Evolutionary conservation across 352 stramenopile genomes (phyloP).

Genomic region (Pythium sukuiense): DNA sequence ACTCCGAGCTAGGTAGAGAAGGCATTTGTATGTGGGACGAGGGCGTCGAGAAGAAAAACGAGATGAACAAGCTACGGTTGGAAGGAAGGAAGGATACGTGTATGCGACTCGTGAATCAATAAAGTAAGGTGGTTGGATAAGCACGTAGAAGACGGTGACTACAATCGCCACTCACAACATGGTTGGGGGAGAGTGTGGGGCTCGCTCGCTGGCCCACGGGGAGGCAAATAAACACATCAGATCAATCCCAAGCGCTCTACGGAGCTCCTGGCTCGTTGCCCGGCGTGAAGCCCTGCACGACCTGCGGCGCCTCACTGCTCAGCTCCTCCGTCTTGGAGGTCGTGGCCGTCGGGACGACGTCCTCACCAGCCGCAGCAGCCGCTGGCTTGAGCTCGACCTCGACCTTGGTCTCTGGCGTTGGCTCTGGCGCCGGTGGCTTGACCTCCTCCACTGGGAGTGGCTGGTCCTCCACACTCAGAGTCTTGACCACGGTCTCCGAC

Average conservation of each 20-base stretch:
- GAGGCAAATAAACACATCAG: no score
- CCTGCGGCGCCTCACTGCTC: neutral
- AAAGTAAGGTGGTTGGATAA: neutral
- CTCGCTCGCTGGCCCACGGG: no score
- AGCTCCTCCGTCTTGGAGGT: conserved; percentile 7
- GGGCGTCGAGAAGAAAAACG: neutral
- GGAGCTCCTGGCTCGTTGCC: conserved; percentile 14
- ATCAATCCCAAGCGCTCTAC: neutral
- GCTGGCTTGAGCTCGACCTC: neutral
- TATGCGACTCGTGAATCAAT: no score
- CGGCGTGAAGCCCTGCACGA: conserved; percentile 13
- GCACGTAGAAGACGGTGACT: neutral
- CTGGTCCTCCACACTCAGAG: conserved; percentile 25
- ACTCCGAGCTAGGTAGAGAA: no score
- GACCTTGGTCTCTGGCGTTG: neutral
- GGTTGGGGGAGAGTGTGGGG: no score
- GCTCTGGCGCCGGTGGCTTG: neutral
- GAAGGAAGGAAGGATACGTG: no score
- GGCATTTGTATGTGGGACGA: neutral
- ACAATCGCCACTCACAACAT: neutral
- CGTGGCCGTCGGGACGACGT: conserved; percentile 15
- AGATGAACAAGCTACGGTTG: neutral
- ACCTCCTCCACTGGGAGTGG: conserved; percentile 1
- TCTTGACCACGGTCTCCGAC: conserved; percentile 16
- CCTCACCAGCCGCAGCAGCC: neutral